A percentile compares a stretch with the other conserved stretches of the same genome.
phyloP scores from a whole-genome alignment of 345 rosid genomes.

The Gossypium arboreum region DNA sequence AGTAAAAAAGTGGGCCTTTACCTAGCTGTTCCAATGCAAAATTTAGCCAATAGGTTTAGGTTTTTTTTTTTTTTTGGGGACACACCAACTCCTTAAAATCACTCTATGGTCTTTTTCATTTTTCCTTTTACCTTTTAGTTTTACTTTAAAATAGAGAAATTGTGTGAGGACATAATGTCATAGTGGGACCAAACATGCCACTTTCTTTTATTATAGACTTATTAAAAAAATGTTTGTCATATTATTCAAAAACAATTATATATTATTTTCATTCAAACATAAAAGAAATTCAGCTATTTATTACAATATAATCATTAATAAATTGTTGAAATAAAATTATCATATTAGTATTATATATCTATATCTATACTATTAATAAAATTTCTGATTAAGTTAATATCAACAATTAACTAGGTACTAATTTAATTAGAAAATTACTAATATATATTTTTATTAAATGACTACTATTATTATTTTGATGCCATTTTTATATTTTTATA shows the following conservation, averaged over 20 bases:
- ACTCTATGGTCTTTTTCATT: constrained; percentile 1
- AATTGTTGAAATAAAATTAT: too few species aligned
- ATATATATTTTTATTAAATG: too few species aligned
- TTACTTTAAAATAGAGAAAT: constrained; percentile 12
- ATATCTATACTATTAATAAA: too few species aligned
- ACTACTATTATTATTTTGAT: too few species aligned
- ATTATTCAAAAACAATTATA: too few species aligned
- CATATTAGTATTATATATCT: too few species aligned
- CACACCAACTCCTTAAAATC: constrained; percentile 20
- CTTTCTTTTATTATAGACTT: neutral
- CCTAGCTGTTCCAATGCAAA: neutral
- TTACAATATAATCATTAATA: too few species aligned
- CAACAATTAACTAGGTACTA: accelerated
- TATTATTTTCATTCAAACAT: too few species aligned
- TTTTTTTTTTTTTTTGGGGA: neutral
- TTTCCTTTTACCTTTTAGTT: neutral
- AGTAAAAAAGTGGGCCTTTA: neutral
- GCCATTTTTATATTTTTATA: too few species aligned
- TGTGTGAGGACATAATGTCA: constrained; percentile 21
- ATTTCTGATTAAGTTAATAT: too few species aligned
- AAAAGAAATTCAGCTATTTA: too few species aligned
- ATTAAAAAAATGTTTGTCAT: too few species aligned
- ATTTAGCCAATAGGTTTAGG: neutral
- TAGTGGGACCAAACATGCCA: constrained; percentile 30
- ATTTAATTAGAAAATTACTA: accelerated